phyloP scores from a whole-genome alignment of 257 asterid species.

The Solanum gracilifrons region DNA sequence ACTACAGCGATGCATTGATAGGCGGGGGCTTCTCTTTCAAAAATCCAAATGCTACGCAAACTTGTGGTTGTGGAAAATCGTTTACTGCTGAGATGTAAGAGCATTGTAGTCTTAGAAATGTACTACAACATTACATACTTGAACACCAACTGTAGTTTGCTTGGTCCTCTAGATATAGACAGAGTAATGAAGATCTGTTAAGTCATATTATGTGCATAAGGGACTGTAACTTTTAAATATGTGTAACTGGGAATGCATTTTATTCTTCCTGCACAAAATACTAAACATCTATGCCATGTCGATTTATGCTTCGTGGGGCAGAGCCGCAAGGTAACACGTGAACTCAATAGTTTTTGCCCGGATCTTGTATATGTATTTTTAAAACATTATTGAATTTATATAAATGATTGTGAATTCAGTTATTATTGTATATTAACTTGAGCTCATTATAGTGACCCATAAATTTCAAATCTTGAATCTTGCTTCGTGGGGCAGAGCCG shows the following conservation, averaged over 20 bases:
- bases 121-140: constrained; percentile 1
- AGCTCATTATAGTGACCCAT: background rate
- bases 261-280: background rate
- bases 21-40: constrained; percentile 92
- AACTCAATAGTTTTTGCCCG: background rate
- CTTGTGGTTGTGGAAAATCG: constrained; percentile 94
- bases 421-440: background rate
- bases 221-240: background rate
- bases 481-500: background rate
- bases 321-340: too few species aligned
- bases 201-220: background rate
- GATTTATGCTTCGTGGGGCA: background rate
- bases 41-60: constrained; percentile 89
- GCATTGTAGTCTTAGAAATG: background rate
- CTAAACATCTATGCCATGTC: background rate
- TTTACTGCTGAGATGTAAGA: constrained; percentile 69
- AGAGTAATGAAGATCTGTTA: background rate
- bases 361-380: background rate
- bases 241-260: background rate
- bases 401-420: background rate
- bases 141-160: background rate
- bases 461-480: background rate
- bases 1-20: constrained; percentile 89
- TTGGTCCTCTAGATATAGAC: background rate
- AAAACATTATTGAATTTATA: background rate